Evolutionary conservation across 768 basidiomycete genomes (phyloP), one percentile per base, ranked within the genome.

Genomic region (Boletales sp.): DNA sequence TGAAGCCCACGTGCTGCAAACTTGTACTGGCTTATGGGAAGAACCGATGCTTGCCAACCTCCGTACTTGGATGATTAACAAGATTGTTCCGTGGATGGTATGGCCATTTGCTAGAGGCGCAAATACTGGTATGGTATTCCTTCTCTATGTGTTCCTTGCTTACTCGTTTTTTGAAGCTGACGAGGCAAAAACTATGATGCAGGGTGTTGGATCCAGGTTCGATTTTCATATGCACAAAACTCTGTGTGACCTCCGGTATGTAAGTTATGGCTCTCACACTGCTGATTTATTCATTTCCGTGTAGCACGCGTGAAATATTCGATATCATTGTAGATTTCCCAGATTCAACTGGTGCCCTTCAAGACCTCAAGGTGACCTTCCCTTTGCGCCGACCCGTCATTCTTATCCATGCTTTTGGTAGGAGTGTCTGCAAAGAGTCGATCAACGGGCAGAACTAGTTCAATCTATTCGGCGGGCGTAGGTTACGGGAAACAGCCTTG

Each of bases 261-360:
- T 64, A 11, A 54, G 43, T n/a, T 13, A n/a, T 43, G 51, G 21
- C 46, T 34, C 55, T 32, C 27, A 45, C 34, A 18, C 34, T 46
- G 17, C 35, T 15, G 15, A 36, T 27, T 30, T 40, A 27, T 32
- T 39, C 34, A 31, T 34, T 24, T 39, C 15, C 12, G 34, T 37
- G n/a, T 52, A 86, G 84, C 31, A 86, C 82, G 50, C 76, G 73
- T 43, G 94, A 98, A 65, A 86, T 98, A 17, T 98, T 97, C 62
- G 92, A 95, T 56, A 97, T 98, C 48, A 95, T 98, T 50, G 84
- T 97, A 48, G 91, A 95, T 60, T 94, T 83, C 58, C 94, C 95
- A 0, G 89, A 94, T 52, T 95, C 94, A 0, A 76, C 74, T 55
- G 83, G 86, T 4, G 94, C 93, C 0, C 70, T 98, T 17, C 78